Evolutionary conservation across 306 rosid species (phyloP).

Genomic region (Dalbergia cochinchinensis): DNA sequence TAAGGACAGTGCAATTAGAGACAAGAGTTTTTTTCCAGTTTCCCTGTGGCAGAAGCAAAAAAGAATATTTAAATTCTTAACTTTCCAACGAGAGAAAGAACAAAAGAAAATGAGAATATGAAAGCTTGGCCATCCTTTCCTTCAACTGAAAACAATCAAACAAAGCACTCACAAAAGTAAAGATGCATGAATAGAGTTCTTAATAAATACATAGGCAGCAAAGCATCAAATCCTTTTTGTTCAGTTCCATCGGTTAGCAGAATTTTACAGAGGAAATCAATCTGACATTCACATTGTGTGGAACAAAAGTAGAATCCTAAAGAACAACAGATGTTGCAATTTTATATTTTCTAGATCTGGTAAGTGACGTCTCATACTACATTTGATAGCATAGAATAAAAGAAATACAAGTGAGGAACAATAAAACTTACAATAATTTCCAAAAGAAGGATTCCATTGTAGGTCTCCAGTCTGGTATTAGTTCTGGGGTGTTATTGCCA

Average conservation of each 20-base stretch:
- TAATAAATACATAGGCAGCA: not conserved
- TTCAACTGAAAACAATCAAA: not conserved
- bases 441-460: slow-evolving; percentile 66
- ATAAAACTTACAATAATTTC: slow-evolving; percentile 69
- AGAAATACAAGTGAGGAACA: not conserved
- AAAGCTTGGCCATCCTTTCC: slow-evolving; percentile 2
- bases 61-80: slow-evolving; percentile 28
- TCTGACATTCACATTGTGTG: not conserved
- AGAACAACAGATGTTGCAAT: not conserved
- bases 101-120: slow-evolving; percentile 19
- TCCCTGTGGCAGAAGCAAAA: slow-evolving; percentile 52
- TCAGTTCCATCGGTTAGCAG: slow-evolving; percentile 13
- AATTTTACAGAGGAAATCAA: slow-evolving; percentile 12
- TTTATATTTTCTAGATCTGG: not conserved
- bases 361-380: not conserved
- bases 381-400: slow-evolving; percentile 19
- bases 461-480: slow-evolving; percentile 73
- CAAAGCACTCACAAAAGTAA: not conserved
- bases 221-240: slow-evolving; percentile 10
- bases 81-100: slow-evolving; percentile 18
- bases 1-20: slow-evolving; percentile 77
- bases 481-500: slow-evolving; percentile 59
- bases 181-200: not conserved
- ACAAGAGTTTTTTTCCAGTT: slow-evolving; percentile 65
- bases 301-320: slow-evolving; percentile 1